Evolutionary conservation across 345 rosid species (phyloP).

Genomic region (Linum tenue): DNA sequence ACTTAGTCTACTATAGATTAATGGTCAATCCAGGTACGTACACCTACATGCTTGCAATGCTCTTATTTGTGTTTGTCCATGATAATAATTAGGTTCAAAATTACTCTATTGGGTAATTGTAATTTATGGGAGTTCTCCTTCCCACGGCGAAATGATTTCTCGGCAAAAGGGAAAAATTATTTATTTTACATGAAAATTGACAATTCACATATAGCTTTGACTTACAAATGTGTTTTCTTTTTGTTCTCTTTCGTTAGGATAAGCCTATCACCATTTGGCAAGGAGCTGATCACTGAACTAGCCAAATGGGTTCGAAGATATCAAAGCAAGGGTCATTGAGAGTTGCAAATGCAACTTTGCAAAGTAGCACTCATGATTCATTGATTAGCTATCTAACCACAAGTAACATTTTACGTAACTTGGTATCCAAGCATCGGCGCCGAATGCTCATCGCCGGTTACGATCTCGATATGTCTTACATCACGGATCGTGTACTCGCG

Average conservation of each 20-base stretch:
- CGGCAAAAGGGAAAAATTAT: background rate
- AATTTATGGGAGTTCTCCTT: background rate
- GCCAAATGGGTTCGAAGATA: constrained; percentile 61
- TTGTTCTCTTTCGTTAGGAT: background rate
- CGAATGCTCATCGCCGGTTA: constrained; percentile 73
- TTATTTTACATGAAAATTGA: background rate
- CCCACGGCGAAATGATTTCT: background rate
- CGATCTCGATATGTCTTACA: constrained; percentile 94
- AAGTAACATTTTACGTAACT: constrained; percentile 55
- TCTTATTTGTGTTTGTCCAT: background rate
- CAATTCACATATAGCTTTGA: background rate
- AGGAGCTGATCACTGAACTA: background rate
- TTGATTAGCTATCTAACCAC: constrained; percentile 42
- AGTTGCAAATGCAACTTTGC: constrained; percentile 17
- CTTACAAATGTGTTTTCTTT: constrained; percentile 1
- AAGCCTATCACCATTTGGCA: constrained; percentile 8
- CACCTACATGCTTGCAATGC: background rate
- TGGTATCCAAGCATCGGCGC: constrained; percentile 81
- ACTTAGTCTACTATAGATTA: background rate
- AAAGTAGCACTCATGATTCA: constrained; percentile 21
- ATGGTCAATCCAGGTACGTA: constrained; percentile 1
- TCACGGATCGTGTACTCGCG: constrained; percentile 58
- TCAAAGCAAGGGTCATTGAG: constrained; percentile 35
- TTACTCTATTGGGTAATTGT: background rate
- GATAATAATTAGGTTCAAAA: background rate